phyloP scores from a whole-genome alignment of 1,284 basidiomycete genomes.

The Heterobasidion occidentale region DNA sequence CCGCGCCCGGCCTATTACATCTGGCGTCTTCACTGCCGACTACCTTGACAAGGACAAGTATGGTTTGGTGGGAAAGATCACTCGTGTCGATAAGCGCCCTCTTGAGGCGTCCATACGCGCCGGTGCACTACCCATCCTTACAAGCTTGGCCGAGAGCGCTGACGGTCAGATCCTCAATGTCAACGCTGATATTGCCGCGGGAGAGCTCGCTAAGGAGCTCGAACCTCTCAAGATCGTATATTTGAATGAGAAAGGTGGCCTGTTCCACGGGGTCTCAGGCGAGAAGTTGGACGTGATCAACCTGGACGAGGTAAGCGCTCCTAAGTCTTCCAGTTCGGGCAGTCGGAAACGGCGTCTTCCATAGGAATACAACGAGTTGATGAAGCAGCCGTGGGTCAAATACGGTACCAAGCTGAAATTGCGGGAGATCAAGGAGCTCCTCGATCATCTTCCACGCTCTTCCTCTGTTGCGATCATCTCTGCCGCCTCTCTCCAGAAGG shows the following conservation, averaged over 20 bases:
- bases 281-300: slow-evolving; percentile 96
- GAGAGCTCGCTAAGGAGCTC: slow-evolving; percentile 91
- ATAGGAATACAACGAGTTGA: slow-evolving; percentile 91
- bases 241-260: slow-evolving; percentile 96
- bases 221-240: slow-evolving; percentile 99
- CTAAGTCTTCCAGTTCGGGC: background rate
- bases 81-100: slow-evolving; percentile 87
- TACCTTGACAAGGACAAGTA: slow-evolving; percentile 93
- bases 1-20: slow-evolving; percentile 91
- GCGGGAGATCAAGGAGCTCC: slow-evolving; percentile 97
- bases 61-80: slow-evolving; percentile 92
- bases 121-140: slow-evolving; percentile 89
- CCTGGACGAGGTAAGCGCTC: slow-evolving; percentile 74
- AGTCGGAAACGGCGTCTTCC: background rate
- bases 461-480: slow-evolving; percentile 99
- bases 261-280: slow-evolving; percentile 95
- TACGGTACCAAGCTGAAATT: slow-evolving; percentile 99
- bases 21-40: slow-evolving; percentile 92
- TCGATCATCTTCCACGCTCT: slow-evolving; percentile 96
- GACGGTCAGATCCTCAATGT: slow-evolving; percentile 96
- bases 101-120: slow-evolving; percentile 92
- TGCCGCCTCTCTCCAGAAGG: slow-evolving; percentile 89
- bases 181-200: slow-evolving; percentile 94
- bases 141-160: slow-evolving; percentile 83
- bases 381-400: slow-evolving; percentile 99